Evolutionary conservation across 1,284 basidiomycete genomes (phyloP).

Genomic region (Puccinia coronata): DNA sequence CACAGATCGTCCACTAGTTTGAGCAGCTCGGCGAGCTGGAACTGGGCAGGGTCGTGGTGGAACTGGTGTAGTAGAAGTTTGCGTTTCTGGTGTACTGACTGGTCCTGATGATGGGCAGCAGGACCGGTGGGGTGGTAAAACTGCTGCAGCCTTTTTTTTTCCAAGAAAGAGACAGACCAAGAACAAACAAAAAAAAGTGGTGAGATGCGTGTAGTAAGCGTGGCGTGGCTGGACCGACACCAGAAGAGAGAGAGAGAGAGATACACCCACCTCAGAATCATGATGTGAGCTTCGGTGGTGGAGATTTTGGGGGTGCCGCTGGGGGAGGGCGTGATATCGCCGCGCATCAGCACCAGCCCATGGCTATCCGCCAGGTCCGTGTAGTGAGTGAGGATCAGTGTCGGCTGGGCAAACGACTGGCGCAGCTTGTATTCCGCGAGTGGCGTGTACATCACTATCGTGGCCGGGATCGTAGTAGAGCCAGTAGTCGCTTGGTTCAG

Average conservation of each 20-base stretch:
- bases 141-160: constrained; percentile 47
- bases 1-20: constrained; percentile 49
- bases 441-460: constrained; percentile 81
- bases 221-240: too few relatives aligned
- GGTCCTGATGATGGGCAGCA: neutral
- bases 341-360: too few relatives aligned
- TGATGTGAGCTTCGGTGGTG: constrained; percentile 41
- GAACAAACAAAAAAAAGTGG: neutral
- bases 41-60: constrained; percentile 71
- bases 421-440: constrained; percentile 90
- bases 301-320: constrained; percentile 57
- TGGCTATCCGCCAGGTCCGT: constrained; percentile 88
- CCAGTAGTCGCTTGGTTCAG: constrained; percentile 50
- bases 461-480: neutral
- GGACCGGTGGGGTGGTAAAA: constrained; percentile 52
- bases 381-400: constrained; percentile 86
- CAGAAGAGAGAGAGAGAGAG: constrained; percentile 55
- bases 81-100: constrained; percentile 58
- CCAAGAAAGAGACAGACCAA: too few relatives aligned
- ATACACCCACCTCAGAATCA: constrained; percentile 69
- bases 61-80: constrained; percentile 67
- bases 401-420: constrained; percentile 83
- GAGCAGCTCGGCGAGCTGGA: constrained; percentile 71
- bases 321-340: constrained; percentile 80
- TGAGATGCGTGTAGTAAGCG: too few relatives aligned